phyloP scores from a whole-genome alignment of 1,284 basidiomycete genomes.

The Athelia psychrophila region DNA sequence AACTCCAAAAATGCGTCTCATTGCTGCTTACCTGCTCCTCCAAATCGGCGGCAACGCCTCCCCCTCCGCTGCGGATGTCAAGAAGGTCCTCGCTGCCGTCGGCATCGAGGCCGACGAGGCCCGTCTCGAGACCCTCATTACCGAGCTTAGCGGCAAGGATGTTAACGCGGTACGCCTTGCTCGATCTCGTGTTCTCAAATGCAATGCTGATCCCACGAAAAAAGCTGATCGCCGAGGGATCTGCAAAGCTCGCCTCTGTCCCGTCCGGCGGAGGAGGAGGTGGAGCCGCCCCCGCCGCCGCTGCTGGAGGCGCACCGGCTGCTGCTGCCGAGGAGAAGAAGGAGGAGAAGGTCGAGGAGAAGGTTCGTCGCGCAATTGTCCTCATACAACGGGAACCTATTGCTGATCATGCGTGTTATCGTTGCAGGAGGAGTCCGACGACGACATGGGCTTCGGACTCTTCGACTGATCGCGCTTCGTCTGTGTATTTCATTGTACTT shows the following conservation, averaged over 20 bases:
- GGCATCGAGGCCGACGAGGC: conserved; percentile 89
- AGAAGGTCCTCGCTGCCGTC: conserved; percentile 83
- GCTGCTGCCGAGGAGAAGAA: conserved; percentile 67
- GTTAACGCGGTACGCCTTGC: conserved; percentile 68
- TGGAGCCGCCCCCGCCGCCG: conserved; percentile 50
- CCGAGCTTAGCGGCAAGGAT: conserved; percentile 93
- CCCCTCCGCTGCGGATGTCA: conserved; percentile 89
- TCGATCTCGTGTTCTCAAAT: conserved; percentile 3
- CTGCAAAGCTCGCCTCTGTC: conserved; percentile 91
- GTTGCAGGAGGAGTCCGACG: conserved; percentile 79
- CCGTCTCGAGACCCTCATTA: conserved; percentile 83
- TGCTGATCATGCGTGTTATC: conserved; percentile 13
- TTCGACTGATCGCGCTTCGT: conserved; percentile 73
- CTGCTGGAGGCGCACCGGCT: conserved; percentile 58
- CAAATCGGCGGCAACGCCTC: conserved; percentile 90
- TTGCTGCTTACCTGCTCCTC: conserved; percentile 98
- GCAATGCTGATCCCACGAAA: background rate
- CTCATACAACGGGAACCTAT: background rate
- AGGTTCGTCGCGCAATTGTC: conserved; percentile 43
- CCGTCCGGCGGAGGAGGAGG: conserved; percentile 79
- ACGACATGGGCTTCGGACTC: conserved; percentile 93
- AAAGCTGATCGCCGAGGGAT: conserved; percentile 91
- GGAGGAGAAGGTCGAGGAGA: conserved; percentile 81
- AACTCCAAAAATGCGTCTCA: conserved; percentile 76
- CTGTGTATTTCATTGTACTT: background rate